These are phyloP conservation scores for Beta vulgaris DNA, from an alignment of 148 eudicot species.

Conservation along the genomic window DNA sequence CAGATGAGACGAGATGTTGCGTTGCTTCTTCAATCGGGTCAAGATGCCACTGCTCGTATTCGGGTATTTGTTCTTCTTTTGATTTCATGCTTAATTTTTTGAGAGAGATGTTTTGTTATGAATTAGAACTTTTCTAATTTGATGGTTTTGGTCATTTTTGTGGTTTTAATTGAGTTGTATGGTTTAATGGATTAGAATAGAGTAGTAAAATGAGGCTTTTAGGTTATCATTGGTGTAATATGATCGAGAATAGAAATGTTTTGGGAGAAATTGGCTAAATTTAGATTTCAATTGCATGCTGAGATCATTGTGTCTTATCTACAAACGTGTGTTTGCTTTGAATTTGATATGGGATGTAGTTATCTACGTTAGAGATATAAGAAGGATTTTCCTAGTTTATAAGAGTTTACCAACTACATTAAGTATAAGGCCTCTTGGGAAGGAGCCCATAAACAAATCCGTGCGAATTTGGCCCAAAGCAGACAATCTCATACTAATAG, in stretches of 20 bases:
- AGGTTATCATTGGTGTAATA: background rate
- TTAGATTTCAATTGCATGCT: background rate
- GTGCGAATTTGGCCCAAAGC: no score
- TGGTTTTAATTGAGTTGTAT: background rate
- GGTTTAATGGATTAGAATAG: background rate
- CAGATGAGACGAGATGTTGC: conserved; percentile 92
- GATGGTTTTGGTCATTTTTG: background rate
- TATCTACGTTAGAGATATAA: no score
- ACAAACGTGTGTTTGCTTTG: background rate
- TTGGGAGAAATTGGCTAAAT: background rate
- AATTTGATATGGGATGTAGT: no score
- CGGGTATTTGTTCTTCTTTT: conserved; percentile 39
- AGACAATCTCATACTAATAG: no score
- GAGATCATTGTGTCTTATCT: background rate
- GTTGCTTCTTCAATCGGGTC: conserved; percentile 80
- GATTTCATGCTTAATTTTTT: background rate
- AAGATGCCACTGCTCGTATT: conserved; percentile 92
- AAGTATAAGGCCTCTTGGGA: no score
- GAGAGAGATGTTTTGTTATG: background rate
- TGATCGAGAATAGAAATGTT: background rate
- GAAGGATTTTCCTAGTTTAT: no score
- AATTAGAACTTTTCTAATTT: background rate
- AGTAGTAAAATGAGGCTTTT: background rate
- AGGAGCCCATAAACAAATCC: no score
- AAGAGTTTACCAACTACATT: no score